These are phyloP conservation scores for Rhodotorula babjevae DNA, from an alignment of 768 basidiomycete genomes.

Conservation along the genomic window DNA sequence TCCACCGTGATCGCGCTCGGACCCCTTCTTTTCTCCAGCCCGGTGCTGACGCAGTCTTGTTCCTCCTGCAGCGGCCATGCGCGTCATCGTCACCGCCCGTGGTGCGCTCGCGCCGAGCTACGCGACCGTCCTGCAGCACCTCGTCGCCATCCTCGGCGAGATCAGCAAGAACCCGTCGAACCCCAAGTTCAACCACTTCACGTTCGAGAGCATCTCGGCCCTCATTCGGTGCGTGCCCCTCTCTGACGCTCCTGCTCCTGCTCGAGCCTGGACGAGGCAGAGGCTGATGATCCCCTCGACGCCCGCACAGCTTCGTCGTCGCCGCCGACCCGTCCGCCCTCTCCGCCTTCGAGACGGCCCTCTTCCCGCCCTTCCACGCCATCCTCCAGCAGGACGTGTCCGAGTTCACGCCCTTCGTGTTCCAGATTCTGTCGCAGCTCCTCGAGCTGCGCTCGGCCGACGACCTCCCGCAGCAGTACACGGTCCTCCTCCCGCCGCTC, in stretches of 20 bases:
- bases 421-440: constrained; percentile 94
- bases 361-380: constrained; percentile 80
- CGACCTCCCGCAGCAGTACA: constrained; percentile 69
- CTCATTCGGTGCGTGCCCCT: constrained; percentile 57
- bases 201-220: constrained; percentile 93
- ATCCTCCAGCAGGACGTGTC: constrained; percentile 90
- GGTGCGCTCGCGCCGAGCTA: constrained; percentile 67
- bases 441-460: constrained; percentile 67
- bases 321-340: constrained; percentile 64
- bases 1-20: background rate
- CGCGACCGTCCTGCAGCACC: constrained; percentile 61
- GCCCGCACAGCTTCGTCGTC: constrained; percentile 63
- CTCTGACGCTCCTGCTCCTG: constrained; percentile 44
- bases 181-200: constrained; percentile 94
- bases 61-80: constrained; percentile 71
- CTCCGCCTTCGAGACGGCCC: constrained; percentile 66
- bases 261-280: no score
- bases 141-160: constrained; percentile 76
- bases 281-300: no score
- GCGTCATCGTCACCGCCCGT: constrained; percentile 82
- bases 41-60: background rate
- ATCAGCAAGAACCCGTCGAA: constrained; percentile 96
- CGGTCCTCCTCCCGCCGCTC: constrained; percentile 70
- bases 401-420: constrained; percentile 94
- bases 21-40: background rate